Evolutionary conservation across 352 stramenopile genomes (phyloP), one percentile per base, ranked within the genome.

Genomic region (Phytophthora vignae): DNA sequence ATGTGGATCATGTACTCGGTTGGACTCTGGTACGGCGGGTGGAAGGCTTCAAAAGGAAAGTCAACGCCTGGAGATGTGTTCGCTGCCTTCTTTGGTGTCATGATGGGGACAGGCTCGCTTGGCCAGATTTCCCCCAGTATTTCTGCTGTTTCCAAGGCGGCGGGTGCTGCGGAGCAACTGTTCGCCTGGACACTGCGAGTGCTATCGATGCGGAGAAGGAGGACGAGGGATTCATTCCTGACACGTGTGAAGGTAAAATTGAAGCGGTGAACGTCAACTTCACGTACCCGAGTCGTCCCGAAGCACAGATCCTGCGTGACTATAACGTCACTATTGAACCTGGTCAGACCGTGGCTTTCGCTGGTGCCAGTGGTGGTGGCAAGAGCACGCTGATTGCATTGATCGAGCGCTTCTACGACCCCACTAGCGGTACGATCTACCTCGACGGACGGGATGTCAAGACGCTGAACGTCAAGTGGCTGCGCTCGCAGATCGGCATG

Each of bases 351-450:
- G 29, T 33, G 0, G 29, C 29, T 33, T 33, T 99, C 12, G 89
- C 97, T 36, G 96, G 96, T 0, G 56, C 85, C 21, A 93, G 77
- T 75, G 93, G 93, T 8, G 92, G 84, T 44, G 95, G 94, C 44
- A 98, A 98, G 75, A 90, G 69, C 48, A 98, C 90, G 10, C 72
- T 93, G 8, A 81, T 96, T 14, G 71, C 79, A 8, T 71, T 98
- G 0, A 66, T 98, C 12, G 78, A 97, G 67, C 82, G 92, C 22
- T 96, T 69, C 63, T 98, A 98, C 73, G 90, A 98, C 57, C 74
- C 81, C 11, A 69, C 64, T 29, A 68, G 71, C 33, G 95, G 95
- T 25, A 52, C 59, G 3, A 76, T 98, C 12, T 64, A 82, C 7
- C 83, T 97, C 38, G 87, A 97, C 63, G 94, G 88, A 21, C 67